Evolutionary conservation across 441 rosid species (phyloP), one percentile per base, ranked within the genome.

Genomic region (Erodium texanum): DNA sequence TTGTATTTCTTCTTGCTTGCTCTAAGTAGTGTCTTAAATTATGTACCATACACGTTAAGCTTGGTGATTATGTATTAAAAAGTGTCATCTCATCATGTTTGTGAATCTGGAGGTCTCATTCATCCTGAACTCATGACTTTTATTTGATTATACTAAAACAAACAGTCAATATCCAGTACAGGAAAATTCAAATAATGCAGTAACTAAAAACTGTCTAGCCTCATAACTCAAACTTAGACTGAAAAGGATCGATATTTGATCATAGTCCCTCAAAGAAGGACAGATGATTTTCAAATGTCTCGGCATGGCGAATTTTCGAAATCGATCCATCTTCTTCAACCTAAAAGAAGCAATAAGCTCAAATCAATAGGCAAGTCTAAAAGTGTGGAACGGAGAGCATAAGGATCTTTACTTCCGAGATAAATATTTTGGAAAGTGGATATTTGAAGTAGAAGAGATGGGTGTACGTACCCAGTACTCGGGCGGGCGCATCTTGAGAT

Each of bases 401-500:
- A 27, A 27, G 29, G 29, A 27, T 27, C 29, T 1, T 27, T 27
- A n/a, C n/a, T n/a, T n/a, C n/a, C n/a, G n/a, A n/a, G n/a, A n/a
- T n/a, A n/a, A n/a, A n/a, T n/a, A n/a, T n/a, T n/a, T n/a, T n/a
- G n/a, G n/a, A n/a, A n/a, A n/a, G n/a, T n/a, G n/a, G n/a, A n/a
- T n/a, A n/a, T n/a, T n/a, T 34, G 38, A 38, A 38, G 45, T 38
- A 27, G 29, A 1, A 27, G 29, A 27, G 29, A 10, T 38, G 9
- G 11, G 11, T 7, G 45, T 38, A 3, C 34, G 56, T 89, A 94
- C 99, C 99, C 98, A 94, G 82, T 92, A 92, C 81, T 92, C 98
- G 0, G 99, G 96, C 73, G 98, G 99, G 20, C 98, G 97, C 97
- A 94, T 92, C 84, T 94, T 94, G 76, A 94, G 91, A 77, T 94